phyloP scores from a whole-genome alignment of 176 grass and related monocot genomes.

The Otatea glauca region DNA sequence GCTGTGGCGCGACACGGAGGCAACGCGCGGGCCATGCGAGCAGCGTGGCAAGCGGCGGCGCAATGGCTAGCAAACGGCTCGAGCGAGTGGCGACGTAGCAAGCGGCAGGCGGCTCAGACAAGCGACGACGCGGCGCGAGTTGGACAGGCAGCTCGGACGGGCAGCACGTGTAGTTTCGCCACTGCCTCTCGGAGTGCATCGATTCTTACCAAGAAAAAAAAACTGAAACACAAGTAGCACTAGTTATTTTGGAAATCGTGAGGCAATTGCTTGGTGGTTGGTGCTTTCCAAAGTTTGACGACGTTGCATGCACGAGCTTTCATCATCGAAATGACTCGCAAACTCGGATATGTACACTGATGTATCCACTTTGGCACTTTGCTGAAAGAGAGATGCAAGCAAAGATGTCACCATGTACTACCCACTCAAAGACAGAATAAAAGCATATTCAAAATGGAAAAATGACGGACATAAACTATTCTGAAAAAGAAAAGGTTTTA shows the following conservation, averaged over 20 bases:
- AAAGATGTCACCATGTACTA: neutral
- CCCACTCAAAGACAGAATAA: neutral
- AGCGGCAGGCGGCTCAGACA: no score
- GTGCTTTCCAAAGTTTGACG: neutral
- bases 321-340: neutral
- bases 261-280: conserved; percentile 16
- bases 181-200: neutral
- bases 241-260: no score
- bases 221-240: neutral
- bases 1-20: no score
- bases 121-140: no score
- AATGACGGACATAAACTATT: neutral
- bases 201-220: neutral
- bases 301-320: neutral
- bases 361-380: neutral
- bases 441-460: neutral
- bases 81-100: no score
- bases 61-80: no score
- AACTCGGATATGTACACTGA: neutral
- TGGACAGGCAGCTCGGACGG: no score
- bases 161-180: no score
- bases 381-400: neutral
- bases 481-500: neutral
- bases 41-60: no score
- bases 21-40: no score